phyloP scores from a whole-genome alignment of 371 early-diverging fungal genomes.

The Mucor irregularis region DNA sequence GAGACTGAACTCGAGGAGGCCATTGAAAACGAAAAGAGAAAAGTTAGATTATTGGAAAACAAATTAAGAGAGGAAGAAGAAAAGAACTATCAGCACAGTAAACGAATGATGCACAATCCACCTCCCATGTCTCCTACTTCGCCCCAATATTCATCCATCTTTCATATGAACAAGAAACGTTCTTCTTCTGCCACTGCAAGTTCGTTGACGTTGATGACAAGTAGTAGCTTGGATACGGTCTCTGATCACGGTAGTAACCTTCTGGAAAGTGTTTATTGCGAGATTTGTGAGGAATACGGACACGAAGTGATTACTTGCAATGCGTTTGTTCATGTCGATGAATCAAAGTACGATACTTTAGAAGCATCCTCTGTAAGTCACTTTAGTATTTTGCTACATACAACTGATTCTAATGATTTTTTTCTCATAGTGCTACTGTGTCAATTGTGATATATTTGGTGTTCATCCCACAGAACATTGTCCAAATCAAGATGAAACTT shows the following conservation, averaged over 20 bases:
- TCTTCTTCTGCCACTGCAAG: background rate
- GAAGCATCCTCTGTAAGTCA: constrained; percentile 12
- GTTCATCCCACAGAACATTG: constrained; percentile 68
- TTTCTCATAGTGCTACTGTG: constrained; percentile 47
- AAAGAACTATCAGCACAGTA: background rate
- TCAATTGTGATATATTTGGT: constrained; percentile 71
- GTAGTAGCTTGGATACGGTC: constrained; percentile 1
- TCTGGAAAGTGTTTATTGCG: constrained; percentile 42
- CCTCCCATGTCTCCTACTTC: constrained; percentile 16
- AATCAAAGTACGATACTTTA: background rate
- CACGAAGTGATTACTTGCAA: constrained; percentile 61
- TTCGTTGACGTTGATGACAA: constrained; percentile 5
- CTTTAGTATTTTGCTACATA: background rate
- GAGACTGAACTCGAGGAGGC: constrained; percentile 69
- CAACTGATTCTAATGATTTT: background rate
- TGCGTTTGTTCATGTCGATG: constrained; percentile 22
- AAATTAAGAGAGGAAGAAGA: constrained; percentile 12
- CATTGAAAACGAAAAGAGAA: constrained; percentile 44
- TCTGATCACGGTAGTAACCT: background rate
- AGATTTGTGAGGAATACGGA: constrained; percentile 61
- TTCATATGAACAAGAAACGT: background rate
- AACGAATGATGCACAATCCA: background rate
- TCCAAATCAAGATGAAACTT: constrained; percentile 67
- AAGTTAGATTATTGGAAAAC: constrained; percentile 39
- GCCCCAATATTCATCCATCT: background rate